A percentile compares a stretch with the other conserved stretches of the same genome.
These are phyloP conservation scores for Chloranthus sessilifolius DNA, from an alignment of 164 flowering plant species.

Conservation along the genomic window DNA sequence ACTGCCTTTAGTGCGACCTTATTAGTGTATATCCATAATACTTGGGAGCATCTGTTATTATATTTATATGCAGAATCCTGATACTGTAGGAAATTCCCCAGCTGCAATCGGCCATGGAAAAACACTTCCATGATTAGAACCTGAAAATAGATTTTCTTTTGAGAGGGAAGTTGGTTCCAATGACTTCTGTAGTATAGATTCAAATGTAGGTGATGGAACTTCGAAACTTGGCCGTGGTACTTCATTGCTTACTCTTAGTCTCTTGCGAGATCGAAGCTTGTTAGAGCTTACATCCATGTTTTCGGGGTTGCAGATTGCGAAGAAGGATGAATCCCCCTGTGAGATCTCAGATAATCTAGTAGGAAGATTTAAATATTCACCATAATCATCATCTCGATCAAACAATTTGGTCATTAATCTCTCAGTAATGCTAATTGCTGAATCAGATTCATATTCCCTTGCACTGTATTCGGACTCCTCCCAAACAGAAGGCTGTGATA, in stretches of 20 bases:
- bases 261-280: slow-evolving; percentile 20
- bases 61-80: too few relatives aligned
- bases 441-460: slow-evolving; percentile 29
- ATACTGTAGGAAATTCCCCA: too few relatives aligned
- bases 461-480: slow-evolving; percentile 47
- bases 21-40: too few relatives aligned
- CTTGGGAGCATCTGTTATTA: too few relatives aligned
- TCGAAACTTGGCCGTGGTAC: slow-evolving; percentile 7
- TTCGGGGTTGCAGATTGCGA: neutral
- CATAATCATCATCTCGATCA: neutral
- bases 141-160: neutral
- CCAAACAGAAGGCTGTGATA: slow-evolving; percentile 40
- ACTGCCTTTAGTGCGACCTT: too few relatives aligned
- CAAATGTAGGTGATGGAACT: neutral
- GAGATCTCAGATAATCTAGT: neutral
- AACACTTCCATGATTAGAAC: slow-evolving; percentile 7
- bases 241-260: slow-evolving; percentile 8
- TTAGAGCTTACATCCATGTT: slow-evolving; percentile 10
- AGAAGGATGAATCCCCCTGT: neutral
- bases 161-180: neutral
- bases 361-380: neutral
- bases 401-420: neutral
- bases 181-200: slow-evolving; percentile 1
- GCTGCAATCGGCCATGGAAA: too few relatives aligned
- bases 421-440: slow-evolving; percentile 18